These are phyloP conservation scores for Globisporangium spinosum DNA, from an alignment of 352 stramenopile species.

Conservation along the genomic window DNA sequence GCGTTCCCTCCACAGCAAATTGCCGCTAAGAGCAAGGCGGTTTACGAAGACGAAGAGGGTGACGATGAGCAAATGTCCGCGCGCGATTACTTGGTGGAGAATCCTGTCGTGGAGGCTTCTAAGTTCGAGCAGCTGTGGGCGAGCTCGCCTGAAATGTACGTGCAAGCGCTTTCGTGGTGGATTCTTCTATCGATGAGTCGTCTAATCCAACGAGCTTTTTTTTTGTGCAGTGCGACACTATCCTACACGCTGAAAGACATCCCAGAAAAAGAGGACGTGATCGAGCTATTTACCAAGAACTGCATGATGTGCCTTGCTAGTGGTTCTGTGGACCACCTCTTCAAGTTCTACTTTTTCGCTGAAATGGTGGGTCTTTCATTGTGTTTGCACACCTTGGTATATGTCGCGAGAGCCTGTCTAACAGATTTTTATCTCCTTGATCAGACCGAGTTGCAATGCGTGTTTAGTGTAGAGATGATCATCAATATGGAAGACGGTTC, in stretches of 20 bases:
- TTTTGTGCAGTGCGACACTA: slow-evolving; percentile 40
- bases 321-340: slow-evolving; percentile 55
- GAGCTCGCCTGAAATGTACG: slow-evolving; percentile 69
- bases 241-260: slow-evolving; percentile 46
- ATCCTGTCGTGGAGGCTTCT: slow-evolving; percentile 56
- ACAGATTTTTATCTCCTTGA: not conserved
- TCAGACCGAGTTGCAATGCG: slow-evolving; percentile 62
- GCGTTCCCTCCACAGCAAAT: slow-evolving; percentile 14
- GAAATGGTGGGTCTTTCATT: slow-evolving; percentile 57
- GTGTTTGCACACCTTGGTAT: not conserved
- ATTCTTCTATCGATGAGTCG: not conserved
- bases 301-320: slow-evolving; percentile 78
- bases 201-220: not conserved
- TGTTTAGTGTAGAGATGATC: slow-evolving; percentile 81
- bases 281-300: slow-evolving; percentile 64
- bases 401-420: not conserved
- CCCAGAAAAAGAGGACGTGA: slow-evolving; percentile 73
- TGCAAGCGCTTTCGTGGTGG: slow-evolving; percentile 9
- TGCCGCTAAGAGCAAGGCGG: slow-evolving; percentile 4
- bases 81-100: slow-evolving; percentile 61
- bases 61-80: slow-evolving; percentile 56
- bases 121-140: slow-evolving; percentile 84
- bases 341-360: slow-evolving; percentile 89
- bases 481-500: slow-evolving; percentile 52
- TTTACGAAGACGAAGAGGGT: slow-evolving; percentile 36